Conservation (phyloP, 148 eudicot genomes). For the Camellia sinensis region DNA sequence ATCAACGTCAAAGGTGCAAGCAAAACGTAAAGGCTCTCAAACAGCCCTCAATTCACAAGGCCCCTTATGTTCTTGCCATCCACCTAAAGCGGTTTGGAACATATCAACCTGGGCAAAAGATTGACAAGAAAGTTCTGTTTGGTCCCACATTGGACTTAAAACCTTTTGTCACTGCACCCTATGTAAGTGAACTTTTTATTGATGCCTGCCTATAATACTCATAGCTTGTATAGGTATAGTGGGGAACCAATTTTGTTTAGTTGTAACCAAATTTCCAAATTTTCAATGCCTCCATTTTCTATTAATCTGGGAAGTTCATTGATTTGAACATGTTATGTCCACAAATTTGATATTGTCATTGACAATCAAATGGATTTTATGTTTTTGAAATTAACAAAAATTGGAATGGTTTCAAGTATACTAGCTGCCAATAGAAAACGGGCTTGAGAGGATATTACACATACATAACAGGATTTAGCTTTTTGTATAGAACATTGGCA, state of each 20-base stretch:
- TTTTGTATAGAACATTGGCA: too few relatives aligned
- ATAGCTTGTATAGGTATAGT: neutral
- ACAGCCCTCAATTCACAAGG: slow-evolving; percentile 72
- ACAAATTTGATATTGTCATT: neutral
- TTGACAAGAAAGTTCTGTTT: slow-evolving; percentile 70
- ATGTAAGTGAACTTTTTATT: slow-evolving; percentile 51
- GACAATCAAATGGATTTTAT: neutral
- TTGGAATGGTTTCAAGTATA: too few relatives aligned
- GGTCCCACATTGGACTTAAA: slow-evolving; percentile 75
- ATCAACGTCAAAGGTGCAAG: slow-evolving; percentile 82
- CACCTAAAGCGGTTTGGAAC: slow-evolving; percentile 90
- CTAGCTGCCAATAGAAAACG: too few relatives aligned
- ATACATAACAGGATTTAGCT: too few relatives aligned
- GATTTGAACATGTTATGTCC: too few relatives aligned
- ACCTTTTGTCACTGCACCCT: slow-evolving; percentile 70
- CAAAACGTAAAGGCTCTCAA: slow-evolving; percentile 90
- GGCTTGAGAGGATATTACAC: too few relatives aligned
- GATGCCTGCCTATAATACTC: neutral
- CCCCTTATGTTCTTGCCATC: slow-evolving; percentile 76
- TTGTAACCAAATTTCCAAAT: too few relatives aligned
- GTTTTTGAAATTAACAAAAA: neutral
- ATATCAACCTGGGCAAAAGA: slow-evolving; percentile 67
- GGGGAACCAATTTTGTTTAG: too few relatives aligned
- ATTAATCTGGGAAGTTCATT: too few relatives aligned
- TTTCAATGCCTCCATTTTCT: too few relatives aligned